Conservation (phyloP, 31 red algal species). For the Endocladia muricata region DNA sequence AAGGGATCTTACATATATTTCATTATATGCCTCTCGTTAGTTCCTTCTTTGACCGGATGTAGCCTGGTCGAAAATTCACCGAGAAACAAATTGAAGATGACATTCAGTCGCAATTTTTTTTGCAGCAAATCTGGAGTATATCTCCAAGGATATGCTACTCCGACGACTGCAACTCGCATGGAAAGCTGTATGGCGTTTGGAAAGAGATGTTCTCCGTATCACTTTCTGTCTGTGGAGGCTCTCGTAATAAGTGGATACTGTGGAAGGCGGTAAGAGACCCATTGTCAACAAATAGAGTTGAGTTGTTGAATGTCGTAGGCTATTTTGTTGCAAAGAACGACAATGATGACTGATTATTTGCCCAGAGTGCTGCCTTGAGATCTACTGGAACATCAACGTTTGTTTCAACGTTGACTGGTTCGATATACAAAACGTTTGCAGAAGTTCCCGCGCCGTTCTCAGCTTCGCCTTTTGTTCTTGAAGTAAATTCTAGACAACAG, state of each 20-base stretch:
- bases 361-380: background rate
- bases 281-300: background rate
- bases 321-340: background rate
- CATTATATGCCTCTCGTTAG: background rate
- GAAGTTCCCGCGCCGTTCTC: too few species aligned
- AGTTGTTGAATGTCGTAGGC: background rate
- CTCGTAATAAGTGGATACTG: background rate
- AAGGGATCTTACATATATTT: too few species aligned
- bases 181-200: background rate
- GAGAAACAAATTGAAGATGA: conserved; percentile 1
- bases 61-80: conserved; percentile 32
- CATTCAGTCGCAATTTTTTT: conserved; percentile 9
- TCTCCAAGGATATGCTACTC: conserved; percentile 4
- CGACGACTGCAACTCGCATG: background rate
- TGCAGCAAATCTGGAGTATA: background rate
- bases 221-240: background rate
- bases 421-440: background rate
- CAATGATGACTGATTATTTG: background rate
- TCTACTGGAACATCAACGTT: background rate
- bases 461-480: too few species aligned
- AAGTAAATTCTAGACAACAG: background rate
- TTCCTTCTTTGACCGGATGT: conserved; percentile 13
- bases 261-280: background rate
- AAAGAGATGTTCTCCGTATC: background rate
- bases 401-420: background rate